Percentiles rank a stretch among this genome's conserved stretches.
Evolutionary conservation across 805 yeast genomes (phyloP).

Genomic region (Ogataea pignaliae): DNA sequence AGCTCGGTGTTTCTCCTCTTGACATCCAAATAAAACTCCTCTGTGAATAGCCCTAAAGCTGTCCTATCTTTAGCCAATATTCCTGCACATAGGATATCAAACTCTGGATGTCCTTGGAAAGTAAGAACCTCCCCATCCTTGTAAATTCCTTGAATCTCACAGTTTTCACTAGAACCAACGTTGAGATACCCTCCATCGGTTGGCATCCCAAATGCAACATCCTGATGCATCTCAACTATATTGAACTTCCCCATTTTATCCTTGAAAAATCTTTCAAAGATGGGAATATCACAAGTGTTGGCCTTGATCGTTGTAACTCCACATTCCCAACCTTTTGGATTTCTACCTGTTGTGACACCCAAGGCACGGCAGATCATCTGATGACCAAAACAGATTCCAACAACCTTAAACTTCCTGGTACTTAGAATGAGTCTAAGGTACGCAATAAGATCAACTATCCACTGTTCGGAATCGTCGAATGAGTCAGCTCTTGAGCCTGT

Average conservation of each 20-base stretch:
- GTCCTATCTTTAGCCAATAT: constrained; percentile 3
- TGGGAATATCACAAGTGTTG: constrained; percentile 32
- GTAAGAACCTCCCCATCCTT: constrained; percentile 51
- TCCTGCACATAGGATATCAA: constrained; percentile 34
- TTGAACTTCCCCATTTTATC: constrained; percentile 23
- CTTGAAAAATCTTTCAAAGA: constrained; percentile 5
- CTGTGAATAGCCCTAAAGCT: constrained; percentile 7
- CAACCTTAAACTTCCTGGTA: constrained; percentile 35
- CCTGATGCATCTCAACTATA: constrained; percentile 57
- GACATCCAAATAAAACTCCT: constrained; percentile 4
- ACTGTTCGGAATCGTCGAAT: constrained; percentile 32
- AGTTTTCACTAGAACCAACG: constrained; percentile 51
- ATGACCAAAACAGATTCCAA: constrained; percentile 87
- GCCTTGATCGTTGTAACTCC: constrained; percentile 51
- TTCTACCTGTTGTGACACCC: constrained; percentile 55
- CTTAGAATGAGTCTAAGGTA: constrained; percentile 26
- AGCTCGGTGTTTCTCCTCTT: constrained; percentile 1
- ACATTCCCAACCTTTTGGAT: constrained; percentile 67
- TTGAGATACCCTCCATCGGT: constrained; percentile 26
- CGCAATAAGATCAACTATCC: constrained; percentile 38
- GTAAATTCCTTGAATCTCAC: constrained; percentile 65
- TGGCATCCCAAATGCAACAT: constrained; percentile 28
- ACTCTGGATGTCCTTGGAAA: constrained; percentile 92
- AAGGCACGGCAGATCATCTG: constrained; percentile 67
- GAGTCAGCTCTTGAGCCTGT: constrained; percentile 52